Percentiles rank a stretch among this genome's conserved stretches.
These are phyloP conservation scores for Neopestalotiopsis sp. DNA, from an alignment of 2,329 filamentous ascomycete genomes.

Conservation along the genomic window DNA sequence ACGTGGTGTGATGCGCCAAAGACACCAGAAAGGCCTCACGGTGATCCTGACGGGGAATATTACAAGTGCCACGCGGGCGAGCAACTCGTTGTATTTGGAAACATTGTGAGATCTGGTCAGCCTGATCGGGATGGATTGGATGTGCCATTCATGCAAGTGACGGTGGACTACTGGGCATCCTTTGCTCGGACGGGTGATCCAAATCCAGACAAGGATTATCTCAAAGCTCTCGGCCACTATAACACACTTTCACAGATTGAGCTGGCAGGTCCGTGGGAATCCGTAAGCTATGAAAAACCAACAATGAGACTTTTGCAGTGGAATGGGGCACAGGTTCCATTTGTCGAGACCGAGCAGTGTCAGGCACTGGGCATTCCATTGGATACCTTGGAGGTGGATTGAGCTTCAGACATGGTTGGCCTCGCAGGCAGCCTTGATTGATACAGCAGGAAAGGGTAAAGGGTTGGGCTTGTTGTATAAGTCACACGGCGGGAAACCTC, in stretches of 20 bases:
- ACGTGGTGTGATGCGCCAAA: background rate
- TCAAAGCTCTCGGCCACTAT: background rate
- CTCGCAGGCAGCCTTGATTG: too few relatives aligned
- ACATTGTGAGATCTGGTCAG: background rate
- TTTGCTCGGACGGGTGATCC: background rate
- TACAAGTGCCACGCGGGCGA: conserved; percentile 6
- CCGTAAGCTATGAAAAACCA: background rate
- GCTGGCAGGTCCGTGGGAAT: background rate
- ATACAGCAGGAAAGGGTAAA: background rate
- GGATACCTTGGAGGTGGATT: background rate
- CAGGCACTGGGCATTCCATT: background rate
- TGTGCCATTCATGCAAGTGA: background rate
- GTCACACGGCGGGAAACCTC: background rate
- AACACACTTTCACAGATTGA: background rate
- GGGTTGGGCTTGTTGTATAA: background rate
- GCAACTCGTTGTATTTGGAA: background rate
- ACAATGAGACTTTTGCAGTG: conserved; percentile 2
- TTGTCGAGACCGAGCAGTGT: conserved; percentile 2
- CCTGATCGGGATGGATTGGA: background rate
- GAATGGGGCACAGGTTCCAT: background rate
- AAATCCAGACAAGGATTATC: background rate
- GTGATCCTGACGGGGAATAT: background rate
- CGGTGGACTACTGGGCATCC: background rate
- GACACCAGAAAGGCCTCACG: background rate
- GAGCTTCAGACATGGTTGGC: background rate